Base-by-base conservation (phyloP, 257 asterid genomes). In the Scutellaria minor region DNA sequence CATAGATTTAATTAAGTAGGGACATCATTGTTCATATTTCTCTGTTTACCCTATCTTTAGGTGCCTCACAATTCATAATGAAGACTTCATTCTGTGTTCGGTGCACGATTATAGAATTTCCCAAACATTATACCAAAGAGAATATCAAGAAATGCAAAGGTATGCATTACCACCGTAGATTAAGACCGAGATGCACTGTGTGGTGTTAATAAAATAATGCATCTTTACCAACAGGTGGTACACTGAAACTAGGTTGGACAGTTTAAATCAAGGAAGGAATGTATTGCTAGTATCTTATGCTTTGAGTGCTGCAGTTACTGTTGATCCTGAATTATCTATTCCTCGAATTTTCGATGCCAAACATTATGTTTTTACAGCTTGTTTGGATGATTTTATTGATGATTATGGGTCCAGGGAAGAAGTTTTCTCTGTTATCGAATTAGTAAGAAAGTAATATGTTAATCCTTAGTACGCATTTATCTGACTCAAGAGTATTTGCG, bases 381-480 rank as follows among this genome's bases (percentile, higher is more conserved):
- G 66, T 0, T 39, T 69, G 0, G 85, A 83, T 78, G 88, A 81
- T 73, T 62, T 78, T 2, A 74, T 83, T 1, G 82, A 81, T 59
- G 68, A 1, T 27, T 24, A 27, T 53, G 83, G 78, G 1, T 53
- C 80, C 0, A 60, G 31, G 53, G 80, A 80, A n/a, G 85, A 83
- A 6, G 53, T 68, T 4, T 9, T 37, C 64, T 31, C 14, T 46
- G 3, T 69, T 9, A 40, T 78, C 1, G 72, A 68, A 57, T 57
- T 75, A 51, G 77, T 82, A 0, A 40, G 66, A 55, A 60, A 68
- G 86, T 82, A 66, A 3, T 73, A 15, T 62, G 7, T 7, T 5
- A 0, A 55, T 60, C 7, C 5, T 4, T 24, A 57, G 37, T 4
- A 2, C 5, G 9, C 6, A 57, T 57, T 5, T 57, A 57, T 6